phyloP scores from a whole-genome alignment of 2,329 filamentous ascomycete genomes.

The Penicillium sp. region DNA sequence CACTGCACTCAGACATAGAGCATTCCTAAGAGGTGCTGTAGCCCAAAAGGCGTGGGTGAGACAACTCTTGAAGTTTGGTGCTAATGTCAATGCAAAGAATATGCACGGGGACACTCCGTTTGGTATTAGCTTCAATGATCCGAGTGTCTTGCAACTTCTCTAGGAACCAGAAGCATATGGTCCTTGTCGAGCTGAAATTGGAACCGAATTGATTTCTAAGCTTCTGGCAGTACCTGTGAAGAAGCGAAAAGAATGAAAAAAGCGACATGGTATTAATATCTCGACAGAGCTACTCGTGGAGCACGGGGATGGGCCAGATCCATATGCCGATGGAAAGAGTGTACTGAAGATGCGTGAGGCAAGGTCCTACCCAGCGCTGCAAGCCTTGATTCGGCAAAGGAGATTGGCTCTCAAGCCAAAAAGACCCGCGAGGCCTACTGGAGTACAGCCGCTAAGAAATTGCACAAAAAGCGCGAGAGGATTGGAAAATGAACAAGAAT shows the following conservation, averaged over 20 bases:
- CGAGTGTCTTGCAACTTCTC: not conserved
- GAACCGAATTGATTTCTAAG: not conserved
- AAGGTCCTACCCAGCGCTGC: not conserved
- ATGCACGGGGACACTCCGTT: not conserved
- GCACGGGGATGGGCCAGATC: not conserved
- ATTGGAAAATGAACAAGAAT: not conserved
- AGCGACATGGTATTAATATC: not conserved
- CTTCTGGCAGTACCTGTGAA: not conserved
- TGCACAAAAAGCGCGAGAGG: not conserved
- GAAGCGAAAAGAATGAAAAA: not conserved
- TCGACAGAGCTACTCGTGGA: not conserved
- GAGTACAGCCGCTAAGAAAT: not conserved
- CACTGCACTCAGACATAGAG: fast-evolving
- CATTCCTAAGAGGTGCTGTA: not conserved
- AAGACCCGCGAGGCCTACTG: not conserved
- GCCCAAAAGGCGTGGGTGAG: not conserved
- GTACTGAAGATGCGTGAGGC: not conserved
- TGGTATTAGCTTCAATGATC: not conserved
- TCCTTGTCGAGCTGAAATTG: not conserved
- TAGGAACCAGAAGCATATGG: not conserved
- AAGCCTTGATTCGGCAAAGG: not conserved
- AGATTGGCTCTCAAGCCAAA: too few species aligned
- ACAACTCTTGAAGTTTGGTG: not conserved
- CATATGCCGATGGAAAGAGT: not conserved
- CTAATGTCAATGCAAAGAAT: not conserved